Percentiles rank a stretch among this genome's conserved stretches.
Conservation (phyloP, 257 asterid species). For the Gentiana macrophylla region DNA sequence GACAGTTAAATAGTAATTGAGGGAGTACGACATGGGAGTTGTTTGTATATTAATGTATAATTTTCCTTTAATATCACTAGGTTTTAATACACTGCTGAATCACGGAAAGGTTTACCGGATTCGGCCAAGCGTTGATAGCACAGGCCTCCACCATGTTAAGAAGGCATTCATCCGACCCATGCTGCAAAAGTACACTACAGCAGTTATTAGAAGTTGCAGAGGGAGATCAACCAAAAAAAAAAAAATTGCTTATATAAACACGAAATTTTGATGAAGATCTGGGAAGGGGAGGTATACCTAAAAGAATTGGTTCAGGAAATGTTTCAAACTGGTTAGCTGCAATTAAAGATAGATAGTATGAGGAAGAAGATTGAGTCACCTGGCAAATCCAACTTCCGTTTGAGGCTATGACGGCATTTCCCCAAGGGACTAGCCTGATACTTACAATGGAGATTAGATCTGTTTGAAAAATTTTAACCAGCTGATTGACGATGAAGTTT, state of each 20-base stretch:
- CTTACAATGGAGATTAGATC: conserved; percentile 59
- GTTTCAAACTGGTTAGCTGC: not conserved
- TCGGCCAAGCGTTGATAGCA: conserved; percentile 65
- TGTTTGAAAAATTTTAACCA: conserved; percentile 51
- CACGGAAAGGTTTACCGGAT: conserved; percentile 23
- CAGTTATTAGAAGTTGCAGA: conserved; percentile 1
- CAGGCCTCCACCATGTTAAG: conserved; percentile 74
- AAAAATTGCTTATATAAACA: too few species aligned
- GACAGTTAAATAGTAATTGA: too few species aligned
- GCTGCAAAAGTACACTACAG: conserved; percentile 34
- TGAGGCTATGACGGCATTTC: conserved; percentile 56
- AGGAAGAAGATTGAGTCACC: conserved; percentile 22
- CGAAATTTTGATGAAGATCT: too few species aligned
- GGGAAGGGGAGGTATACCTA: too few species aligned
- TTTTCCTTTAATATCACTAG: not conserved
- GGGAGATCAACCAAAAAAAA: not conserved
- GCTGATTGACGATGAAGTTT: conserved; percentile 59
- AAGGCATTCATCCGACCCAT: conserved; percentile 74
- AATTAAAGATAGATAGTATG: not conserved
- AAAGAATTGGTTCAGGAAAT: too few species aligned
- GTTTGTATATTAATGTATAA: not conserved
- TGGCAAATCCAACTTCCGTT: conserved; percentile 72
- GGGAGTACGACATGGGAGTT: too few species aligned
- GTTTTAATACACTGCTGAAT: not conserved
- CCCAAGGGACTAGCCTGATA: conserved; percentile 91